Base-by-base conservation (phyloP, 2,329 filamentous ascomycete species). In the Trichoderma atroviride region DNA sequence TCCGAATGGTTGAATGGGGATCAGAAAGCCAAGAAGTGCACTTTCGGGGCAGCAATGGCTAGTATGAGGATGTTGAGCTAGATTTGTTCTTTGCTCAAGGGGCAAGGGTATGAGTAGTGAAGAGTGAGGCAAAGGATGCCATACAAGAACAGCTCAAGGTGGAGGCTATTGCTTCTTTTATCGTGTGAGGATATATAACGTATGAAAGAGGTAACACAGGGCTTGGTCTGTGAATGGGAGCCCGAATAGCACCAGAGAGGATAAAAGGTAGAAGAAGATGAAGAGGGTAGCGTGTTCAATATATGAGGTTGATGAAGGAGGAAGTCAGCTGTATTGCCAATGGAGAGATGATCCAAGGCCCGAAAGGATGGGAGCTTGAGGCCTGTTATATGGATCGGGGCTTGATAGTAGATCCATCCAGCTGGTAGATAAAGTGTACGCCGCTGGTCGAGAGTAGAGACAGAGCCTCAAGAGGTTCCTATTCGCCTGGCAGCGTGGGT, bases 351-450 rank as follows among this genome's bases (percentile, higher is more conserved):
- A 55, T 64, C 61, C 61, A 56, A 40, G 50, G 61, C 61, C 33
- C 61, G 27, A 55, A 33, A 40, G 47, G 61, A 55, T 40, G 47
- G 61, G 50, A n/a, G 24, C 61, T 64, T 35, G 33, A 11, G 50
- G 33, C 50, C 33, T 64, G 61, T 64, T 64, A 64, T 64, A 64
- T 64, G 61, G 61, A 63, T 63, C 61, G 61, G 61, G 40, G 19
- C 55, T 55, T 64, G 61, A 50, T 10, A 64, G 31, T 19, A 64
- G 61, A 64, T 64, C 61, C 50, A 56, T 64, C 33, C 9, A 55
- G 47, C 33, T 35, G 50, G 24, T 55, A 43, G 13, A 24, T 19
- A 10, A 63, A 35, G 47, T 40, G 33, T 64, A 64, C 61, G 61
- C 61, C 61, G 16, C 33, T 11, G n/a, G 33, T 13, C 61, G 61